Conservation (phyloP, 2,329 filamentous ascomycete genomes). For the Colletotrichum cereale region DNA sequence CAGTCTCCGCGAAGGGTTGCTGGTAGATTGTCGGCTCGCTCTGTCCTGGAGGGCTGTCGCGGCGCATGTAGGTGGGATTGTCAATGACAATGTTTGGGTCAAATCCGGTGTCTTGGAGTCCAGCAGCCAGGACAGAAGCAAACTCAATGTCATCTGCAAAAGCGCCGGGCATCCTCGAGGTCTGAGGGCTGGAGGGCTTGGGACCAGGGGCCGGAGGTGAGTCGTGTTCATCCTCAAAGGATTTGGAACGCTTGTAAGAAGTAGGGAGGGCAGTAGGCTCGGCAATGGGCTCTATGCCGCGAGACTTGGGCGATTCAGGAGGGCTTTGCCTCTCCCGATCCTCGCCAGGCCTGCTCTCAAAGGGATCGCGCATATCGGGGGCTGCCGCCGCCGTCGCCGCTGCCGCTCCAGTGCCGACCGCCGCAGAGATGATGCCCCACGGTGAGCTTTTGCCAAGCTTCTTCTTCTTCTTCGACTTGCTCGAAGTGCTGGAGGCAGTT, state of each 20-base stretch:
- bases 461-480: slow-evolving; percentile 45
- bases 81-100: slow-evolving; percentile 78
- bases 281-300: slow-evolving; percentile 33
- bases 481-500: slow-evolving; percentile 46
- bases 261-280: background rate
- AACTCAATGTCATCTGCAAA: slow-evolving; percentile 79
- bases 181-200: slow-evolving; percentile 64
- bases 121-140: slow-evolving; percentile 76
- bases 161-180: slow-evolving; percentile 70
- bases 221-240: slow-evolving; percentile 56
- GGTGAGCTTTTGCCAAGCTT: slow-evolving; percentile 56
- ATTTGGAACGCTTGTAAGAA: slow-evolving; percentile 38
- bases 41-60: slow-evolving; percentile 73
- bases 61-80: slow-evolving; percentile 71
- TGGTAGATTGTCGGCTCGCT: slow-evolving; percentile 64
- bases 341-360: slow-evolving; percentile 37
- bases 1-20: slow-evolving; percentile 62
- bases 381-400: slow-evolving; percentile 49
- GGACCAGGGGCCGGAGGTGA: slow-evolving; percentile 67
- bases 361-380: slow-evolving; percentile 42
- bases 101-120: slow-evolving; percentile 77
- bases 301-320: slow-evolving; percentile 42
- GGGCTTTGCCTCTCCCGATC: slow-evolving; percentile 35
- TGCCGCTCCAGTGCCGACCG: slow-evolving; percentile 58
- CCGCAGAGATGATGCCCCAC: slow-evolving; percentile 67